A percentile compares a stretch with the other conserved stretches of the same genome.
Conservation (phyloP, 139 green algal genomes). For the Pleodorina starrii region DNA sequence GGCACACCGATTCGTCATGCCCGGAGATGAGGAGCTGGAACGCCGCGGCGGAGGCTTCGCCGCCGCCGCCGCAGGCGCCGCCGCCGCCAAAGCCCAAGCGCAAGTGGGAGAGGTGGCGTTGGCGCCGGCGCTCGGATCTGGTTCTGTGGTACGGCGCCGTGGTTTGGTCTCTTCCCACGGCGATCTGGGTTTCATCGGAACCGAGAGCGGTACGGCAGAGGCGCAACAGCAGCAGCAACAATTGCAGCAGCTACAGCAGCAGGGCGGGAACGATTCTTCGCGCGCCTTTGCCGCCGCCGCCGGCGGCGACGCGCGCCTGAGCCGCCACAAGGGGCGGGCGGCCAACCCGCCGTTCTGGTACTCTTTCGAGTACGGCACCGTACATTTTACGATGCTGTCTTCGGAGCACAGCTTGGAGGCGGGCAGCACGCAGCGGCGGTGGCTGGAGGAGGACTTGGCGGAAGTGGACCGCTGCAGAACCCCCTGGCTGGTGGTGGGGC, state of each 20-base stretch:
- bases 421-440: slow-evolving; percentile 76
- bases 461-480: slow-evolving; percentile 79
- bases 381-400: slow-evolving; percentile 80
- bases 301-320: too few relatives aligned
- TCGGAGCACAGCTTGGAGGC: slow-evolving; percentile 83
- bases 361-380: slow-evolving; percentile 78
- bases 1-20: slow-evolving; percentile 74
- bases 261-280: too few relatives aligned
- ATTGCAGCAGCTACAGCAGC: slow-evolving; percentile 9
- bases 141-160: too few relatives aligned
- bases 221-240: slow-evolving; percentile 12
- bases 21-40: not conserved
- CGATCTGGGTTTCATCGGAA: too few relatives aligned
- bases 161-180: too few relatives aligned
- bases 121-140: too few relatives aligned
- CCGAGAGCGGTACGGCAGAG: too few relatives aligned
- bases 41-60: not conserved
- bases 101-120: too few relatives aligned
- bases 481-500: slow-evolving; percentile 82
- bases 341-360: slow-evolving; percentile 89
- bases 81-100: not conserved
- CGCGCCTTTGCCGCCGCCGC: too few relatives aligned
- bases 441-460: slow-evolving; percentile 75
- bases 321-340: too few relatives aligned
- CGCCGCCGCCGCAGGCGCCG: not conserved